Conservation (phyloP, 371 early-diverging fungal genomes). For the Apophysomyces ossiformis region DNA sequence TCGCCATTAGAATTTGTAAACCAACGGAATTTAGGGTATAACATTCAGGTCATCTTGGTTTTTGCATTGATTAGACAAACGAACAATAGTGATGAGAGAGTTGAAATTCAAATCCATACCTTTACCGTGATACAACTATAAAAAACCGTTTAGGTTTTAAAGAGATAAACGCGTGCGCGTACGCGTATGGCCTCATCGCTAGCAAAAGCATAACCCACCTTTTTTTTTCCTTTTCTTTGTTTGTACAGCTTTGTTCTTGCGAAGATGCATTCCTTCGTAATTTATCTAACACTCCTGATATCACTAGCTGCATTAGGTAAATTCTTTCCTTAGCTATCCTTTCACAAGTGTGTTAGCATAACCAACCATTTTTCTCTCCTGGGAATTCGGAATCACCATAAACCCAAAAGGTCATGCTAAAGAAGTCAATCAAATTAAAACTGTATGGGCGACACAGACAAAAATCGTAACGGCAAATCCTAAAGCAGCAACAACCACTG, state of each 20-base stretch:
- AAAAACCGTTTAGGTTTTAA: not conserved
- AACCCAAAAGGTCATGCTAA: constrained; percentile 1
- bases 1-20: constrained; percentile 6
- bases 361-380: not conserved
- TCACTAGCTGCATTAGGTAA: not conserved
- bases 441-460: constrained; percentile 1
- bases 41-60: constrained; percentile 1
- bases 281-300: not conserved
- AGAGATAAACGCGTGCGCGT: not conserved
- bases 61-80: not conserved
- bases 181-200: not conserved
- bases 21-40: not conserved
- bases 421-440: not conserved
- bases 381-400: no score
- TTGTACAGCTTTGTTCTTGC: not conserved
- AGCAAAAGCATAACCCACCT: not conserved
- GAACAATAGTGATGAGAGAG: not conserved
- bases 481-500: not conserved
- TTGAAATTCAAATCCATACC: constrained; percentile 9
- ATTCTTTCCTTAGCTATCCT: not conserved
- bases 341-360: not conserved
- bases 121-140: not conserved
- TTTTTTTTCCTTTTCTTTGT: no score
- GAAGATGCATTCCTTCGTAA: not conserved
- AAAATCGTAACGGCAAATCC: not conserved